These are phyloP conservation scores for Psilocybe cyanescens DNA, from an alignment of 768 basidiomycete genomes.

Conservation along the genomic window DNA sequence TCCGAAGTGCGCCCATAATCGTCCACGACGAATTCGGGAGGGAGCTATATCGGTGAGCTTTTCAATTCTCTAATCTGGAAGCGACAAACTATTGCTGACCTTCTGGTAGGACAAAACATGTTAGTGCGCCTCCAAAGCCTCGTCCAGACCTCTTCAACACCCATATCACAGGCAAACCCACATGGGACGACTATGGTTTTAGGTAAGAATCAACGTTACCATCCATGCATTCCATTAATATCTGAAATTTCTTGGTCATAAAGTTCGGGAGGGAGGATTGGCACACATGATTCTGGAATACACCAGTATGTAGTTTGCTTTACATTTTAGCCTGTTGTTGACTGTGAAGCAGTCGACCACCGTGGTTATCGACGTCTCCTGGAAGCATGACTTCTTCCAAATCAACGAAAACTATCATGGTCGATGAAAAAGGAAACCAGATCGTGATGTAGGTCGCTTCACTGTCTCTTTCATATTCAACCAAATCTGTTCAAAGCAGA, in stretches of 20 bases:
- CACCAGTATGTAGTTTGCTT: slow-evolving; percentile 11
- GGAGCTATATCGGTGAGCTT: slow-evolving; percentile 56
- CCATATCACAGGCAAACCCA: neutral
- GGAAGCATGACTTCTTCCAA: slow-evolving; percentile 29
- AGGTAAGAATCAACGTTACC: neutral
- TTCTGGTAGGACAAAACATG: neutral
- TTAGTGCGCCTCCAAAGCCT: neutral
- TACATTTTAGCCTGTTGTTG: neutral
- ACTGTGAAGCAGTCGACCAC: slow-evolving; percentile 17
- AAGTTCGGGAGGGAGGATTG: neutral
- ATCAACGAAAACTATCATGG: slow-evolving; percentile 33
- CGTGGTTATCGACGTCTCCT: slow-evolving; percentile 21
- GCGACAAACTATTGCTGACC: neutral
- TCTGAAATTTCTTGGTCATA: neutral
- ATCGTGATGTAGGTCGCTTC: slow-evolving; percentile 33
- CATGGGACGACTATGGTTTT: slow-evolving; percentile 3
- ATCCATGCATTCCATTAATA: neutral
- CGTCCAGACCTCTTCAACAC: neutral
- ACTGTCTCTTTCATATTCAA: neutral
- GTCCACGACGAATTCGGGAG: slow-evolving; percentile 63
- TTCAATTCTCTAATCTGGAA: neutral
- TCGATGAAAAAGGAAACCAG: slow-evolving; percentile 36
- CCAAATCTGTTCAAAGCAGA: slow-evolving; percentile 2
- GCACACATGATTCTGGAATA: slow-evolving; percentile 7
- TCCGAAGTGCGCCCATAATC: slow-evolving; percentile 46